These are phyloP conservation scores for Ogataea chonburiensis DNA, from an alignment of 805 yeast genomes.

Conservation along the genomic window DNA sequence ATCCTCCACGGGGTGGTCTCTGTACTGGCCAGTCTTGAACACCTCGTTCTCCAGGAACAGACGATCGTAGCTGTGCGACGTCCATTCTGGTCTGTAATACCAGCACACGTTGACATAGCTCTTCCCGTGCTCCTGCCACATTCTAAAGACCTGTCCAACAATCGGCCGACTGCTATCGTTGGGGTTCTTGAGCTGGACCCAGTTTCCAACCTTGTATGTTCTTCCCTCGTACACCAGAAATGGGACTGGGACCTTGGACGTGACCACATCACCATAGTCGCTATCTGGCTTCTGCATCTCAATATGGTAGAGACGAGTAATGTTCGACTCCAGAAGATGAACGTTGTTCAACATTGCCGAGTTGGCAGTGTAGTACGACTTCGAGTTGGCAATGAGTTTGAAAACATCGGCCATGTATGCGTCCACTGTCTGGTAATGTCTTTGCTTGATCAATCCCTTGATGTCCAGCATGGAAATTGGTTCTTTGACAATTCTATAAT, in stretches of 20 bases:
- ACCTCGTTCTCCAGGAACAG: constrained; percentile 92
- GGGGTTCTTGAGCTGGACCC: constrained; percentile 86
- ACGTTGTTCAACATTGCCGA: constrained; percentile 62
- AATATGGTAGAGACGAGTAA: constrained; percentile 54
- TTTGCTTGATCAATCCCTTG: constrained; percentile 77
- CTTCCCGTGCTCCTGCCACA: constrained; percentile 87
- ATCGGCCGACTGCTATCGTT: constrained; percentile 89
- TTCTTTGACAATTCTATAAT: constrained; percentile 50
- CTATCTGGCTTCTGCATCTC: constrained; percentile 83
- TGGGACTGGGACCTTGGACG: constrained; percentile 62
- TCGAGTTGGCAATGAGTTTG: constrained; percentile 72
- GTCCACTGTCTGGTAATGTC: constrained; percentile 76
- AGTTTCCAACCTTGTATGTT: constrained; percentile 84
- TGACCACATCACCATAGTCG: constrained; percentile 60
- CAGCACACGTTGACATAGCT: constrained; percentile 93
- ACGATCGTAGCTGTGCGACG: constrained; percentile 89
- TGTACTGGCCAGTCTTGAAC: constrained; percentile 92
- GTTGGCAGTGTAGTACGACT: constrained; percentile 57
- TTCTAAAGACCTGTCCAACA: constrained; percentile 87
- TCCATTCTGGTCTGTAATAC: constrained; percentile 97
- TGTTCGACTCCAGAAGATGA: constrained; percentile 57
- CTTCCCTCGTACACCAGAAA: constrained; percentile 74
- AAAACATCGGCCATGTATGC: constrained; percentile 75
- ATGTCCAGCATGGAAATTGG: constrained; percentile 74
- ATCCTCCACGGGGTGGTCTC: constrained; percentile 89